Evolutionary conservation across 495 filamentous ascomycete species (phyloP).

Genomic region (Penicillium ochrochloron): DNA sequence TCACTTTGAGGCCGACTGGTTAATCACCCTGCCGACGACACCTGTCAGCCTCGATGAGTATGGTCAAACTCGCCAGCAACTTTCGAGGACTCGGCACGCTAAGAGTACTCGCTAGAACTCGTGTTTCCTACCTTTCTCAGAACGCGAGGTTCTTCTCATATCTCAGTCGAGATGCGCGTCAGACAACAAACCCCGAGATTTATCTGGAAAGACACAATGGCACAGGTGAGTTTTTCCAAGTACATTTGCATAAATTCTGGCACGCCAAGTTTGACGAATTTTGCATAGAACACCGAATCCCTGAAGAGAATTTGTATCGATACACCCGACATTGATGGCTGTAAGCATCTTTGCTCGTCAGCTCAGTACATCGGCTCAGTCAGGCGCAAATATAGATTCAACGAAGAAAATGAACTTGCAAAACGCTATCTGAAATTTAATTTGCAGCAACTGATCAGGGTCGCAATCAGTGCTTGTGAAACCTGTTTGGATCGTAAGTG

Average conservation of each 20-base stretch:
- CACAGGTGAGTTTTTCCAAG: conserved; percentile 12
- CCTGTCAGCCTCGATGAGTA: neutral
- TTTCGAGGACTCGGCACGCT: neutral
- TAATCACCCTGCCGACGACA: no score
- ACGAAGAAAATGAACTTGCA: conserved; percentile 39
- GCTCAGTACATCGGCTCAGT: conserved; percentile 17
- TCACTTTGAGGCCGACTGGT: no score
- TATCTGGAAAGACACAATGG: conserved; percentile 15
- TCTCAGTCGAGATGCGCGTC: conserved; percentile 8
- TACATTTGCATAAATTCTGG: conserved; percentile 2
- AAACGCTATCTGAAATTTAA: conserved; percentile 47
- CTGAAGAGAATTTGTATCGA: conserved; percentile 37
- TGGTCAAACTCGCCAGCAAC: neutral
- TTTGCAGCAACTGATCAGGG: conserved; percentile 36
- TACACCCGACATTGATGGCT: conserved; percentile 45
- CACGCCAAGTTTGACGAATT: neutral
- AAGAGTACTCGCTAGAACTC: neutral
- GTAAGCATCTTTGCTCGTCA: conserved; percentile 27
- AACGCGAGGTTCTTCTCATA: conserved; percentile 17
- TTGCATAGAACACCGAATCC: conserved; percentile 15
- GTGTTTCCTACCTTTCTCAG: conserved; percentile 1
- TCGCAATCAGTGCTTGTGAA: conserved; percentile 35
- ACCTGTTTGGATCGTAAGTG: no score
- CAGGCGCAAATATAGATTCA: conserved; percentile 30
- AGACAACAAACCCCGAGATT: conserved; percentile 11